A percentile compares a stretch with the other conserved stretches of the same genome.
phyloP scores from a whole-genome alignment of 257 asterid genomes.

The Cynanchum wilfordii region DNA sequence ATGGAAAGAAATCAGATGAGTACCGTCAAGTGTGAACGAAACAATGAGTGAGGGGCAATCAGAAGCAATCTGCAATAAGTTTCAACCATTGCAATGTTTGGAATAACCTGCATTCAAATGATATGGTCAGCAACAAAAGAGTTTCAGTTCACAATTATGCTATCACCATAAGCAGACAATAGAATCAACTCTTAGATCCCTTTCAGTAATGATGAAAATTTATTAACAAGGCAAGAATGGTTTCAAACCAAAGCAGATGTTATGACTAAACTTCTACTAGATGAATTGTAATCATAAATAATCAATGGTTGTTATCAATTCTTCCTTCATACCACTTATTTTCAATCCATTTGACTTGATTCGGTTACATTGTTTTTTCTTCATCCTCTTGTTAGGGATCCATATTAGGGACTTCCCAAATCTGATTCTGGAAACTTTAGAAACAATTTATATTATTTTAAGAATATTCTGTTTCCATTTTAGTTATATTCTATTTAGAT shows the following conservation, averaged over 20 bases:
- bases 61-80: constrained; percentile 87
- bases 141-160: constrained; percentile 2
- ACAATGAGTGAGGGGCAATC: constrained; percentile 85
- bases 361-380: not conserved
- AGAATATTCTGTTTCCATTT: too few species aligned
- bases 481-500: too few species aligned
- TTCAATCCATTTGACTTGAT: not conserved
- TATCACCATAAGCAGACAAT: not conserved
- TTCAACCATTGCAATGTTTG: constrained; percentile 97
- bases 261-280: not conserved
- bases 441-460: too few species aligned
- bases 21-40: constrained; percentile 83
- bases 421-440: too few species aligned
- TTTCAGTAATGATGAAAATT: not conserved
- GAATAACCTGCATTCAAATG: constrained; percentile 65
- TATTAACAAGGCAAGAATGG: not conserved
- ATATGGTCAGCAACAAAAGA: constrained; percentile 21
- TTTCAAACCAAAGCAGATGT: not conserved
- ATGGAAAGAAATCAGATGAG: not conserved
- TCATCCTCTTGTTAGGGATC: not conserved
- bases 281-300: not conserved
- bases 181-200: not conserved
- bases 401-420: too few species aligned
- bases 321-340: not conserved
- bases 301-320: not conserved